phyloP scores from a whole-genome alignment of 2,329 filamentous ascomycete genomes.

The Thermothelomyces thermophilus region DNA sequence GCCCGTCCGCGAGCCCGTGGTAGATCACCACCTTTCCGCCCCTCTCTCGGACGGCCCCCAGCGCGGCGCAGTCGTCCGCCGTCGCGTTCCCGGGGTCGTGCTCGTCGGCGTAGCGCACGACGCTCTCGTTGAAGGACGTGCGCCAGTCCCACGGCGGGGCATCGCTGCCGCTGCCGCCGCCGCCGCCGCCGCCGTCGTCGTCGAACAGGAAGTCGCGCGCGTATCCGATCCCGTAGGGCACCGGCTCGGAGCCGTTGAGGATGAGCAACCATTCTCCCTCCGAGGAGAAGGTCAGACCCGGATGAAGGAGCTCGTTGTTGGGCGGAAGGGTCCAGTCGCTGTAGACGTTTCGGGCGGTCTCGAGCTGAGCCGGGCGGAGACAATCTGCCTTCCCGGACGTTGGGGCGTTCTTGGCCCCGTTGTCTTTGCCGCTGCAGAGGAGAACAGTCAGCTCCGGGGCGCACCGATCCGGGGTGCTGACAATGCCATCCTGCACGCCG shows the following conservation, averaged over 20 bases:
- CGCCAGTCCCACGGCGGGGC: slow-evolving; percentile 27
- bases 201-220: slow-evolving; percentile 26
- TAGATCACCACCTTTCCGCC: slow-evolving; percentile 39
- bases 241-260: slow-evolving; percentile 17
- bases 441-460: slow-evolving; percentile 33
- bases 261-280: slow-evolving; percentile 30
- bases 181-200: no score
- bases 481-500: slow-evolving; percentile 41
- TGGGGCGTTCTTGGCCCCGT: slow-evolving; percentile 11
- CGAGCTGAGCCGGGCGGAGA: slow-evolving; percentile 36
- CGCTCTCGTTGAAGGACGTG: slow-evolving; percentile 24
- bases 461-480: slow-evolving; percentile 39
- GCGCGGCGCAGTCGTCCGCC: slow-evolving; percentile 26
- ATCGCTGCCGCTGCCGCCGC: no score
- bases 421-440: slow-evolving; percentile 31
- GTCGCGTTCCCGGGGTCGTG: slow-evolving; percentile 28
- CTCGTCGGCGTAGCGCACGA: slow-evolving; percentile 24
- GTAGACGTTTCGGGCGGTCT: slow-evolving; percentile 28
- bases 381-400: slow-evolving; percentile 26
- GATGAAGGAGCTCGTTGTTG: slow-evolving; percentile 22
- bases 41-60: slow-evolving; percentile 26
- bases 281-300: slow-evolving; percentile 38
- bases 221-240: slow-evolving; percentile 26
- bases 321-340: slow-evolving; percentile 25
- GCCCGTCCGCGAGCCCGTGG: slow-evolving; percentile 36